phyloP scores from a whole-genome alignment of 75 land plant genomes.

The Isoetes taiwanensis region DNA sequence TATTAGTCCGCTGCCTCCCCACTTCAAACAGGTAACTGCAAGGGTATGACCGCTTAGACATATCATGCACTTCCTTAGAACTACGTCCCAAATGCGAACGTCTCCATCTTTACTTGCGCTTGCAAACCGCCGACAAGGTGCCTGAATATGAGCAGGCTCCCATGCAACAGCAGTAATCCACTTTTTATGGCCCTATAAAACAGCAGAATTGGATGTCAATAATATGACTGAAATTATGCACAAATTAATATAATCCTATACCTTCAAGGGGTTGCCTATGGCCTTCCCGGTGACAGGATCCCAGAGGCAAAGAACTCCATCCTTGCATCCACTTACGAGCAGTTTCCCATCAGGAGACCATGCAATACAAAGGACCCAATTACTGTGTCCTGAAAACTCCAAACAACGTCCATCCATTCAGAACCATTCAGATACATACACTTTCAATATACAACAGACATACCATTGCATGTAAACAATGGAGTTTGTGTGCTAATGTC shows the following conservation, averaged over 20 bases:
- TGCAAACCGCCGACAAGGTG: slow-evolving; percentile 92
- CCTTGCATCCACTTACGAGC: slow-evolving; percentile 89
- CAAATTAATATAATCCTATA: slow-evolving; percentile 16
- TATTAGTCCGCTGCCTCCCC: slow-evolving; percentile 94
- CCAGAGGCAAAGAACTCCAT: slow-evolving; percentile 76
- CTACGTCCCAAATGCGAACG: slow-evolving; percentile 87
- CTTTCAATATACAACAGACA: neutral
- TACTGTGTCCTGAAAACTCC: slow-evolving; percentile 59
- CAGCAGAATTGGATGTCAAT: neutral
- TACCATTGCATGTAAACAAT: slow-evolving; percentile 70
- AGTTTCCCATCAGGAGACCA: slow-evolving; percentile 96
- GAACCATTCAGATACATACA: neutral
- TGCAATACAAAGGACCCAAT: slow-evolving; percentile 94
- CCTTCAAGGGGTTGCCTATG: slow-evolving; percentile 56
- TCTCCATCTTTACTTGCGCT: slow-evolving; percentile 99
- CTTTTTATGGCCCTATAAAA: slow-evolving; percentile 79
- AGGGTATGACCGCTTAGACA: slow-evolving; percentile 80
- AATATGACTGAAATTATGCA: slow-evolving; percentile 1
- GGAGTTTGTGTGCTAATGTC: slow-evolving; percentile 94
- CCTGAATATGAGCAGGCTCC: slow-evolving; percentile 83
- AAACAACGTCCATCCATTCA: neutral
- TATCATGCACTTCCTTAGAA: slow-evolving; percentile 47
- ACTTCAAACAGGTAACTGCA: slow-evolving; percentile 94
- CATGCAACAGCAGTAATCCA: slow-evolving; percentile 95
- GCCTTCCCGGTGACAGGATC: slow-evolving; percentile 79